Evolutionary conservation across 805 yeast genomes (phyloP).

Genomic region (Wickerhamomyces rabaulensis): DNA sequence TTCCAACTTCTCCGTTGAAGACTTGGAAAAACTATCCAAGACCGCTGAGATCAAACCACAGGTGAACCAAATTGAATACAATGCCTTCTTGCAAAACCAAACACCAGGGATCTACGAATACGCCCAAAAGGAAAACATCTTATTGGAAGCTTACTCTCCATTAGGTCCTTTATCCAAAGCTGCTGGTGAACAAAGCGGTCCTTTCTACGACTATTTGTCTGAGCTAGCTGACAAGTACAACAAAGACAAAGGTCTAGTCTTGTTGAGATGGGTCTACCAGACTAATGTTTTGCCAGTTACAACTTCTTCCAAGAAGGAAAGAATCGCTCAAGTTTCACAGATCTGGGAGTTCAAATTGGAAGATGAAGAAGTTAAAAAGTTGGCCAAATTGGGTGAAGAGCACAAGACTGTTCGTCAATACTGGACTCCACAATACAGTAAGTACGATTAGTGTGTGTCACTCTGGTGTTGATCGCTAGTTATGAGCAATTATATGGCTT

Average conservation of each 20-base stretch:
- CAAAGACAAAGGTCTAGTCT: slow-evolving; percentile 56
- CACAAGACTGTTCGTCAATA: slow-evolving; percentile 29
- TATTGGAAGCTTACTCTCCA: slow-evolving; percentile 64
- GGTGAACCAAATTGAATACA: slow-evolving; percentile 62
- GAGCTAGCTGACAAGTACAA: slow-evolving; percentile 51
- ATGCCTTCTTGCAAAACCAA: slow-evolving; percentile 66
- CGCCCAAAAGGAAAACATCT: slow-evolving; percentile 42
- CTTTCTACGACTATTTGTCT: slow-evolving; percentile 33
- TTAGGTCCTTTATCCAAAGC: slow-evolving; percentile 55
- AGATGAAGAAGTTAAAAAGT: slow-evolving; percentile 41
- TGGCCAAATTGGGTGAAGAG: slow-evolving; percentile 36
- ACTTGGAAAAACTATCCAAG: slow-evolving; percentile 38
- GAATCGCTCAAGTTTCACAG: slow-evolving; percentile 48
- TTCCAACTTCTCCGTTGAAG: slow-evolving; percentile 48
- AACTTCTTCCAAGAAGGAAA: slow-evolving; percentile 53
- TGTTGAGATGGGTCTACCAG: slow-evolving; percentile 68
- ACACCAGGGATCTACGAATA: slow-evolving; percentile 50
- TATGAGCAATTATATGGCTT: too few species aligned
- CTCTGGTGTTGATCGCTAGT: neutral
- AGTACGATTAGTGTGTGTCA: slow-evolving; percentile 8
- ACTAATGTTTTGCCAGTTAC: slow-evolving; percentile 68
- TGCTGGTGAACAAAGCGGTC: slow-evolving; percentile 36
- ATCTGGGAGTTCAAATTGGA: slow-evolving; percentile 51
- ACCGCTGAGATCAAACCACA: slow-evolving; percentile 40
- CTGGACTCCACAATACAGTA: slow-evolving; percentile 26